phyloP scores from a whole-genome alignment of 2,329 filamentous ascomycete genomes.

The Neopestalotiopsis clavispora region DNA sequence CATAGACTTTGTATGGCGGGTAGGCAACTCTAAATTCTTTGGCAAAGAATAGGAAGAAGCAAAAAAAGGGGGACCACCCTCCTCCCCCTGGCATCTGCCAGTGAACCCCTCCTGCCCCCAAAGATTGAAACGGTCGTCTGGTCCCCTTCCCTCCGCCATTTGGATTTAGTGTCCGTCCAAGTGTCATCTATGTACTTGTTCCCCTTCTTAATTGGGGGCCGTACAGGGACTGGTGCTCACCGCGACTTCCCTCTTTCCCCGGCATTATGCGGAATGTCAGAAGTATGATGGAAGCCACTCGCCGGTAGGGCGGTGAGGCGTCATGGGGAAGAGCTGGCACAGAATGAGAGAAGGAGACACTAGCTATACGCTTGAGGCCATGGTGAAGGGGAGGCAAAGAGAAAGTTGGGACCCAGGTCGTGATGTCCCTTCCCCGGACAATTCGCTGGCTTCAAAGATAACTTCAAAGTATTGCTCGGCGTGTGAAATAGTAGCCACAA shows the following conservation, averaged over 20 bases:
- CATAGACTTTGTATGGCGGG: neutral
- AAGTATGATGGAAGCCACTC: neutral
- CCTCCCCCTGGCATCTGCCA: neutral
- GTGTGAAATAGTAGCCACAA: too few relatives aligned
- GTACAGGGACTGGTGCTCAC: neutral
- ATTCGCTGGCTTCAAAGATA: too few relatives aligned
- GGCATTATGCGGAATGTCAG: neutral
- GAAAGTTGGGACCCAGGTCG: too few relatives aligned
- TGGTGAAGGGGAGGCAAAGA: too few relatives aligned
- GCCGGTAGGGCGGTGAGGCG: neutral
- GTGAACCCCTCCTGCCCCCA: neutral
- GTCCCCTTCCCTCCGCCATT: neutral
- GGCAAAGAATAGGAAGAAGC: neutral
- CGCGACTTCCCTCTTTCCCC: neutral
- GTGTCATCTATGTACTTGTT: neutral
- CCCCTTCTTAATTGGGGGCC: neutral
- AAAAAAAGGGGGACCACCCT: neutral
- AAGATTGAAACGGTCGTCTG: neutral
- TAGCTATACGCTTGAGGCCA: too few relatives aligned
- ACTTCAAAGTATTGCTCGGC: too few relatives aligned
- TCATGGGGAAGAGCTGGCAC: neutral
- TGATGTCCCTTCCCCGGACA: too few relatives aligned
- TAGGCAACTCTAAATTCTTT: neutral
- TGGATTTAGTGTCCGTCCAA: neutral
- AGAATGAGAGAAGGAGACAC: neutral